Base-by-base conservation (phyloP, 495 filamentous ascomycete genomes). In the Rostrohypoxylon terebratum region DNA sequence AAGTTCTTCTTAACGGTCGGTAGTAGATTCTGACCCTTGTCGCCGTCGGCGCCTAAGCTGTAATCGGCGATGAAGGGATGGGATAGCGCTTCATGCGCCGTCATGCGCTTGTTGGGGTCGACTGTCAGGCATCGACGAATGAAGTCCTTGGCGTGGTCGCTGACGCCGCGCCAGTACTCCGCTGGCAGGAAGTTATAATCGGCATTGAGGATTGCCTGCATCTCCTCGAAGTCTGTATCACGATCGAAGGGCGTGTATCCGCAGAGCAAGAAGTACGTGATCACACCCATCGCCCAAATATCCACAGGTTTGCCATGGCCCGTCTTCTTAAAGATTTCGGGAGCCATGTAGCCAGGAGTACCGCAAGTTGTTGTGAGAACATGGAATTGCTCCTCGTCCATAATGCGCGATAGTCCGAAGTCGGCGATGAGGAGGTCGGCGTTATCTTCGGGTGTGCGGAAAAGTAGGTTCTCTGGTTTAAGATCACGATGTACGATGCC, bases 361-460 rank as follows among this genome's bases (percentile, higher is more conserved):
- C 96, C 96, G 76, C 96, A 99, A 3, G 96, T 99, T 1, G 96
- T 99, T 4, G 96, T 99, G 38, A 99, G 82, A 25, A 98, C 94
- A 76, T 98, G 96, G 79, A 99, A 98, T 77, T 98, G 93, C 81
- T 98, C 94, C 82, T 98, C 96, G 78, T 99, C 96, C 94, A 99
- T 98, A 80, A 99, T 98, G 45, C 96, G 85, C 11, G 90, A 93
- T 34, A 99, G 83, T 8, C 96, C 96, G 76, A 99, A 99, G 79
- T 99, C 96, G 38, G 96, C 96, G 77, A 99, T 98, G 59, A 99
- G 82, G n/a, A 99, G 82, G 78, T 94, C 91, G 64, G 91, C 90
- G 74, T 93, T 94, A 73, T 94, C 91, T 78, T 94, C 91, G 13
- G 91, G 90, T 1, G 91, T 93, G 50, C 91, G 85, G 82, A 94